phyloP scores from a whole-genome alignment of 2,329 filamentous ascomycete species.

The Whalleya microplaca region DNA sequence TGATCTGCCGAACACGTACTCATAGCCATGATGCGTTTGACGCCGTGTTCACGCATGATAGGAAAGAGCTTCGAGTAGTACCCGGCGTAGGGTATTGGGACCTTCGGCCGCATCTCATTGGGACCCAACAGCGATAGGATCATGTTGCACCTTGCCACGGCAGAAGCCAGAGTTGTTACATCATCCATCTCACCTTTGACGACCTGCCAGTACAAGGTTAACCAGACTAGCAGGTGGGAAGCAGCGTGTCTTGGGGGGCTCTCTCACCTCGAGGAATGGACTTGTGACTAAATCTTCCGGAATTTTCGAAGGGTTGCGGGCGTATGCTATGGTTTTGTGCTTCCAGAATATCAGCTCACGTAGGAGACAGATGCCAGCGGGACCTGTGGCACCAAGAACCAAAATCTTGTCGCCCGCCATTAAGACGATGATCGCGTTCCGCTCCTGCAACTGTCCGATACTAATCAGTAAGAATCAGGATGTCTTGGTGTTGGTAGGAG shows the following conservation, averaged over 20 bases:
- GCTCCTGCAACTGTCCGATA: too few relatives aligned
- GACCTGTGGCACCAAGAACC: conserved; percentile 39
- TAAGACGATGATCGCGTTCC: background rate
- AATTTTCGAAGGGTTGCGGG: conserved; percentile 28
- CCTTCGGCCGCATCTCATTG: conserved; percentile 2
- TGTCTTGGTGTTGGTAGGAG: too few relatives aligned
- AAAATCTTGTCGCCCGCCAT: conserved; percentile 28
- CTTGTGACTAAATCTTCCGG: conserved; percentile 26
- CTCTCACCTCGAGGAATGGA: conserved; percentile 24
- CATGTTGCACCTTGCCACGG: conserved; percentile 13
- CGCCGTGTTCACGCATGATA: conserved; percentile 5
- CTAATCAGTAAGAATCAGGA: too few relatives aligned
- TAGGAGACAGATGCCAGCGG: conserved; percentile 36
- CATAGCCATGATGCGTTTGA: conserved; percentile 11
- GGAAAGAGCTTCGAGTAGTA: conserved; percentile 19
- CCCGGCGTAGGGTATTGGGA: conserved; percentile 8
- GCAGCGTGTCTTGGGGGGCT: background rate
- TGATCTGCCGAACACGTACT: conserved; percentile 12
- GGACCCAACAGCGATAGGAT: conserved; percentile 33
- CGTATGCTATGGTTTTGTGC: conserved; percentile 31
- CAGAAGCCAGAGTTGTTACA: conserved; percentile 13
- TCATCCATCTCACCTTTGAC: conserved; percentile 33
- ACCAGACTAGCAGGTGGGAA: background rate
- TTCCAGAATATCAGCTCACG: conserved; percentile 35
- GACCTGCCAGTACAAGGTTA: conserved; percentile 15